Conservation (phyloP, 139 green algal genomes). For the Axilococcus clingmanii region DNA sequence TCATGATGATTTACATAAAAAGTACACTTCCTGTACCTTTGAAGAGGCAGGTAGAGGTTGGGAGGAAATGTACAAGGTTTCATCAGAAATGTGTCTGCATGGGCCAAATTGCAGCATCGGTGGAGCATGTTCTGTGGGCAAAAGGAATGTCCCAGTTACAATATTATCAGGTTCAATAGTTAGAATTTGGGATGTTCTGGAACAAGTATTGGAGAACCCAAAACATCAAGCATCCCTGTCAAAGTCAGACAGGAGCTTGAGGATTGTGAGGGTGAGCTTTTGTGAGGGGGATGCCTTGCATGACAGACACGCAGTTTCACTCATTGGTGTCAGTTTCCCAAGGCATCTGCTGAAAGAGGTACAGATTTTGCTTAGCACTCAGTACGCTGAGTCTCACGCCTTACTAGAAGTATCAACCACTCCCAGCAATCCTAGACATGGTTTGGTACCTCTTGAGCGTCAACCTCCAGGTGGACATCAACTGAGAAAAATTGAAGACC, state of each 20-base stretch:
- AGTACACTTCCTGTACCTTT: conserved; percentile 36
- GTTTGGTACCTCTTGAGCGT: neutral
- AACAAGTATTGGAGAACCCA: conserved; percentile 54
- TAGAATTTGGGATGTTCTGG: conserved; percentile 68
- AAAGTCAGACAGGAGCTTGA: conserved; percentile 51
- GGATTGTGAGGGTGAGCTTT: conserved; percentile 50
- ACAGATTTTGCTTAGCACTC: neutral
- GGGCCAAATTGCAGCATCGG: conserved; percentile 45
- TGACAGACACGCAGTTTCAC: neutral
- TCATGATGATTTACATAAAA: conserved; percentile 50
- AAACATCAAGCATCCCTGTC: conserved; percentile 42
- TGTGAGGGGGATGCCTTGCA: conserved; percentile 6
- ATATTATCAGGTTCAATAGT: conserved; percentile 57
- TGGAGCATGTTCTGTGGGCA: conserved; percentile 44
- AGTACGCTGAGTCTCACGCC: neutral
- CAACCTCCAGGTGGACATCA: neutral
- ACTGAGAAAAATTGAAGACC: conserved; percentile 18
- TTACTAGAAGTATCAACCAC: neutral
- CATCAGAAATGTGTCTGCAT: conserved; percentile 55
- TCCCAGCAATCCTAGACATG: neutral
- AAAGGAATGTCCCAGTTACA: conserved; percentile 43
- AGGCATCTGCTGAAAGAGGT: conserved; percentile 51
- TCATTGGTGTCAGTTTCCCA: conserved; percentile 1
- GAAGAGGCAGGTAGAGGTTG: conserved; percentile 50
- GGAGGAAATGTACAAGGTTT: conserved; percentile 36